Evolutionary conservation across 805 yeast genomes (phyloP), one percentile per base, ranked within the genome.

Genomic region (Kodamaea jinghongensis): DNA sequence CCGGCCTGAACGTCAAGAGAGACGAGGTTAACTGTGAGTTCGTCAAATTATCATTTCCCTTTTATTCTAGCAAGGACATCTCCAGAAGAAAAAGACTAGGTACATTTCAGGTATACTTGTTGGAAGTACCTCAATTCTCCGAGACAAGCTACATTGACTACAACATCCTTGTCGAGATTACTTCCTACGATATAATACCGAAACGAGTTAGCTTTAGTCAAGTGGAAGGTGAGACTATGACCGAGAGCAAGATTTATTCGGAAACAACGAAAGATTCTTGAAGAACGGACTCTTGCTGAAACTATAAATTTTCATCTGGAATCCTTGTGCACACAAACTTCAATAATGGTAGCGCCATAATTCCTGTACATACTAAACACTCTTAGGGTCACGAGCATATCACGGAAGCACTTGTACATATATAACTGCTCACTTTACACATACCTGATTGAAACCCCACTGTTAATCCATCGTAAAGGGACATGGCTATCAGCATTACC

Each of bases 31-130:
- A 28, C 28, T 23, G 42, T 10, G 42, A 45, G 11, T 65, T 68
- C 40, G 55, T 67, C n/a, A 62, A 62, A 41, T 46, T 67, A 31
- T 60, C 70, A 1, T 40, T 65, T 4, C 68, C 70, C 2, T 56
- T 62, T 36, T 60, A 44, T 36, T 35, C 55, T 4, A 48, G 49
- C 3, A 52, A 57, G 17, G 55, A 59, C 32, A 28, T 38, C 8
- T 34, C 38, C 1, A 39, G 23, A 11, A 42, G 57, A 25, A 47
- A 50, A 22, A 45, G 71, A 30, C 43, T 60, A 27, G 74, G 71
- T 0, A 54, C 62, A 2, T 45, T 63, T 3, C 63, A 59, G 41
- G 59, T 62, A 2, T 60, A 58, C 38, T 49, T 69, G 46, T 38
- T 61, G 4, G 56, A 54, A n/a, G 17, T 22, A n/a, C 35, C 31